These are phyloP conservation scores for Daphne laureola DNA, from an alignment of 441 rosid species.

Conservation along the genomic window DNA sequence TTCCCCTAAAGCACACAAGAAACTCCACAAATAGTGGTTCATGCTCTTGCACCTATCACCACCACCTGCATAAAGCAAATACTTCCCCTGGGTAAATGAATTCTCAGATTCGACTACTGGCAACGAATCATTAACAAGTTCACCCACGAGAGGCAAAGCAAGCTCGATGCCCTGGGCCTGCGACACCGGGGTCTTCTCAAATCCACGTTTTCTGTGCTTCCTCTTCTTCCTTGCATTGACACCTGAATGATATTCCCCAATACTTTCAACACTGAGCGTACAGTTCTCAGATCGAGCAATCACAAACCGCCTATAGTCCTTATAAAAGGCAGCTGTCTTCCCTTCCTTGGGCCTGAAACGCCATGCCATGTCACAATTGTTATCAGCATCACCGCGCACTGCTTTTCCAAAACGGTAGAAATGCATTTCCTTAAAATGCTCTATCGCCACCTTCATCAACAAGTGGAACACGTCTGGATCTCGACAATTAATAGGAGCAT, in stretches of 20 bases:
- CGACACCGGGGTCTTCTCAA: constrained; percentile 35
- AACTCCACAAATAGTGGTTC: constrained; percentile 56
- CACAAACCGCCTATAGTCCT: constrained; percentile 77
- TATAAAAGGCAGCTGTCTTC: constrained; percentile 67
- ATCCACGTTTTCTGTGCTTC: constrained; percentile 60
- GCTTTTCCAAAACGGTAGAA: constrained; percentile 86
- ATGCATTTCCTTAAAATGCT: constrained; percentile 71
- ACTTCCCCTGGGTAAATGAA: constrained; percentile 54
- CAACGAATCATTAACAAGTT: constrained; percentile 66
- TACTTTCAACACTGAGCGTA: constrained; percentile 38
- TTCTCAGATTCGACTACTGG: constrained; percentile 73
- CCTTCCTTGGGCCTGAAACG: constrained; percentile 88
- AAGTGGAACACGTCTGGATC: constrained; percentile 82
- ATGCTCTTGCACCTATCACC: constrained; percentile 58
- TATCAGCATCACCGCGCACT: constrained; percentile 40
- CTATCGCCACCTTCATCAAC: constrained; percentile 79
- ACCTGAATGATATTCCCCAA: constrained; percentile 87
- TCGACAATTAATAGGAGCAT: constrained; percentile 57
- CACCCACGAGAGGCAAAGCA: constrained; percentile 58
- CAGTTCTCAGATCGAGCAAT: constrained; percentile 60
- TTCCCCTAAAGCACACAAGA: constrained; percentile 56
- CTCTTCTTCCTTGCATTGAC: constrained; percentile 80
- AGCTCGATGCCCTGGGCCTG: constrained; percentile 16
- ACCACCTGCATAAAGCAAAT: constrained; percentile 70
- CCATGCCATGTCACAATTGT: constrained; percentile 88